A percentile compares a stretch with the other conserved stretches of the same genome.
phyloP scores from a whole-genome alignment of 805 yeast genomes.

The Diddensiella caesifluorescens region DNA sequence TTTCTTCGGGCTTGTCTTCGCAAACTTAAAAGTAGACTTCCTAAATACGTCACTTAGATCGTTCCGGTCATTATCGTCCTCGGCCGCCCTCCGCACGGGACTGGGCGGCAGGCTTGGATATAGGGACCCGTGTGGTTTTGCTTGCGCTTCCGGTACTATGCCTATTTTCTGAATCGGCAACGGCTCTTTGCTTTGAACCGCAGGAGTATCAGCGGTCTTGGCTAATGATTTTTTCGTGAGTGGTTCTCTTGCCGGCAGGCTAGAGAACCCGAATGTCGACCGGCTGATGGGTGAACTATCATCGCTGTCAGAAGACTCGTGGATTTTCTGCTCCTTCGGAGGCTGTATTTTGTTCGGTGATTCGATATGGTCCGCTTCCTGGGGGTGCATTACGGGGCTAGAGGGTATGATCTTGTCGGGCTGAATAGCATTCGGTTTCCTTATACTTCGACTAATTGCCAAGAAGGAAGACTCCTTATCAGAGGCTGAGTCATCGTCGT shows the following conservation, averaged over 20 bases:
- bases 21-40: slow-evolving; percentile 1
- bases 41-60: slow-evolving; percentile 2
- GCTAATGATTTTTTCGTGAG: slow-evolving; percentile 21
- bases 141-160: too few species aligned
- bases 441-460: slow-evolving; percentile 19
- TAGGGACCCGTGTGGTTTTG: too few species aligned
- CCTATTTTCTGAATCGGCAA: too few species aligned
- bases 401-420: neutral
- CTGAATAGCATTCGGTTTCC: slow-evolving; percentile 3
- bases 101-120: neutral
- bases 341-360: too few species aligned
- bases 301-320: slow-evolving; percentile 3
- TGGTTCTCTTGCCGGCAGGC: slow-evolving; percentile 20
- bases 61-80: neutral
- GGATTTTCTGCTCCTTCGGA: too few species aligned
- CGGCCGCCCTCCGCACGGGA: neutral
- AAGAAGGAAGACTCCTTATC: slow-evolving; percentile 17
- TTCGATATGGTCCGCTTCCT: too few species aligned
- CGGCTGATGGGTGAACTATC: slow-evolving; percentile 13
- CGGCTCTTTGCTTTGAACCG: neutral
- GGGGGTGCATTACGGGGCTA: too few species aligned
- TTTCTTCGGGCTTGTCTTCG: neutral
- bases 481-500: neutral
- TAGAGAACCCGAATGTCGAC: slow-evolving; percentile 18
- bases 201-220: slow-evolving; percentile 7